Base-by-base conservation (phyloP, 768 basidiomycete species). In the Tylopilus plumbeoviolaceoides region DNA sequence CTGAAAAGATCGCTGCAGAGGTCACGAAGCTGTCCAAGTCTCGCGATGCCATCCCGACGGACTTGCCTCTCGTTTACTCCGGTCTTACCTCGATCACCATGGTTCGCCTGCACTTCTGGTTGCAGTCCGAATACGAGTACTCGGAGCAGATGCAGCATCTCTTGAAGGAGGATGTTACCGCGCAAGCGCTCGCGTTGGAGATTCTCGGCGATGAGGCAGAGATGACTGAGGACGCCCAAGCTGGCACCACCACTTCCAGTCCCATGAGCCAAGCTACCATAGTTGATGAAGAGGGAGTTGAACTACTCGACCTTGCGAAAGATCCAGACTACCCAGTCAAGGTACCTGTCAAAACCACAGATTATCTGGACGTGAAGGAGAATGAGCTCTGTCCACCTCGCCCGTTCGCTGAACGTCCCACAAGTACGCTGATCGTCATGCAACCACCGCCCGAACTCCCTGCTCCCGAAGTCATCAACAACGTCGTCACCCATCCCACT, bases 1-100 rank as follows among this genome's bases (percentile, higher is more conserved):
- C 72, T 31, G 66, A 65, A 58, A 64, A 62, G 40, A 71, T 73
- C 27, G 65, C 70, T 3, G 60, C 63, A 25, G 64, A 72, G 59
- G 53, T 72, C 38, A 61, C 64, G 27, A 59, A 51, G 36, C 53
- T 73, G 36, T 62, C 58, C 50, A 63, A 63, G 46, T 62, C 66
- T 44, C 44, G 49, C 25, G 53, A 56, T 14, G 62, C 65, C 43
- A 51, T 72, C 39, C 54, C 63, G 33, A 60, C 61, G 40, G 67
- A 70, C 52, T 53, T 62, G 7, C 69, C 72, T 25, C 65, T 73
- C 42, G 48, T 66, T 40, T 64, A 66, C 55, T 61, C 66, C 2
- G 68, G 69, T 23, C 65, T 72, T 39, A 64, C 59, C 41, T 62
- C 67, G 21, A 61, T 61, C 50, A 65, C 62, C 12, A 67, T 69